Base-by-base conservation (phyloP, 768 basidiomycete species). In the Calocera viscosa region DNA sequence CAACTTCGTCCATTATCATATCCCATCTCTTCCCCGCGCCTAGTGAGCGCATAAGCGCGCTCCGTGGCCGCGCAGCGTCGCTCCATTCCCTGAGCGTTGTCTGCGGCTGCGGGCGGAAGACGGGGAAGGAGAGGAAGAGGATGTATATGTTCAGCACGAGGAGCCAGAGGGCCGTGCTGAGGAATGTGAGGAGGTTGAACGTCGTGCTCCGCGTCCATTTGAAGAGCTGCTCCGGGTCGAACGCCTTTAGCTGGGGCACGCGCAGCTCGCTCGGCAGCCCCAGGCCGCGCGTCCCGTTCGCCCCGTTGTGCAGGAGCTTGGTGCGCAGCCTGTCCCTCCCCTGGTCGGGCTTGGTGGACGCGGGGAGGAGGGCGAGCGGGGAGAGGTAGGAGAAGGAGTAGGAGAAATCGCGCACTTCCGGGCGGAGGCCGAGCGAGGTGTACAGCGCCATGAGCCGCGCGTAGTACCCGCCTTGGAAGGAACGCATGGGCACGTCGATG, bases 391-490 rank as follows among this genome's bases (percentile, higher is more conserved):
- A 86, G 77, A 90, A 90, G 0, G 89, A 88, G 73, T 88, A 90
- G 7, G 84, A 81, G 71, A 89, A 90, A 72, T 87, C 80, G 10
- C 79, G 76, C 66, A 78, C 72, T 12, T 79, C 78, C 70, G 90
- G 84, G 5, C 76, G 73, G 39, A 90, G 82, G 0, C 84, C 85
- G 7, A 91, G 77, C 22, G 77, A 79, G 53, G 77, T 78, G 75
- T 90, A 91, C 10, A 91, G 75, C 1, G 82, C 75, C 28, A 89
- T 85, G n/a, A 91, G 78, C 49, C 83, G 81, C 0, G 82, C 82
- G 73, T 91, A 90, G 74, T 90, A 90, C 0, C 89, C 87, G 77
- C 85, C 86, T 80, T 91, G 88, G 72, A 91, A 90, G 0, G 85
- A 85, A 41, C 89, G 77, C 89, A 91, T 91, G 0, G 89, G 89